These are phyloP conservation scores for Discostella stelligeroides DNA, from an alignment of 108 stramenopile genomes.

Conservation along the genomic window DNA sequence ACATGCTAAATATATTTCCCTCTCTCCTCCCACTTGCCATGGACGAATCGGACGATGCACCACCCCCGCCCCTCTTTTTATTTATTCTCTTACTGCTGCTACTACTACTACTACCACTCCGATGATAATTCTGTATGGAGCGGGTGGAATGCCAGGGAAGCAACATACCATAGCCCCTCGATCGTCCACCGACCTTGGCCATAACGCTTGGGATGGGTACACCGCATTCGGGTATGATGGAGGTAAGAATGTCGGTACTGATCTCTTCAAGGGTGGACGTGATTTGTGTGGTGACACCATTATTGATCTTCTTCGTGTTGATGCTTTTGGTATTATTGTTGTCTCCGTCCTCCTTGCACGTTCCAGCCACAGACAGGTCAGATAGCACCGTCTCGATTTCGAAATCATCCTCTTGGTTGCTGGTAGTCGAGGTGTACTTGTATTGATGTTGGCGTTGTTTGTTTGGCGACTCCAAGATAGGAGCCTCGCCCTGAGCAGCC, in stretches of 20 bases:
- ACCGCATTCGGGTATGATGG: conserved; percentile 44
- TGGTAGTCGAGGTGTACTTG: not conserved
- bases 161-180: conserved; percentile 33
- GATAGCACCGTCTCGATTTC: conserved; percentile 1
- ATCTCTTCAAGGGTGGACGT: conserved; percentile 13
- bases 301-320: conserved; percentile 1
- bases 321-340: not conserved
- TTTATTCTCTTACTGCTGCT: not conserved
- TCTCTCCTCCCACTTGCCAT: not conserved
- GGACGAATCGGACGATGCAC: not conserved
- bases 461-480: not conserved
- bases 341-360: not conserved
- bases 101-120: conserved; percentile 22
- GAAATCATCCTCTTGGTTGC: not conserved
- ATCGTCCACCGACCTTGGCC: conserved; percentile 24
- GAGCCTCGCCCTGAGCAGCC: not conserved
- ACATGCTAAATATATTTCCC: conserved; percentile 31
- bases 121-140: conserved; percentile 42
- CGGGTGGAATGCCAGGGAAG: conserved; percentile 46
- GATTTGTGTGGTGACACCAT: not conserved
- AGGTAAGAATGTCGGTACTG: conserved; percentile 23
- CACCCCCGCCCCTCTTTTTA: conserved; percentile 16
- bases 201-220: conserved; percentile 41
- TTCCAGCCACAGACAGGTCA: not conserved
- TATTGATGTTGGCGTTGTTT: not conserved